Evolutionary conservation across 805 yeast genomes (phyloP).

Genomic region (Nakazawaea anatomiae): DNA sequence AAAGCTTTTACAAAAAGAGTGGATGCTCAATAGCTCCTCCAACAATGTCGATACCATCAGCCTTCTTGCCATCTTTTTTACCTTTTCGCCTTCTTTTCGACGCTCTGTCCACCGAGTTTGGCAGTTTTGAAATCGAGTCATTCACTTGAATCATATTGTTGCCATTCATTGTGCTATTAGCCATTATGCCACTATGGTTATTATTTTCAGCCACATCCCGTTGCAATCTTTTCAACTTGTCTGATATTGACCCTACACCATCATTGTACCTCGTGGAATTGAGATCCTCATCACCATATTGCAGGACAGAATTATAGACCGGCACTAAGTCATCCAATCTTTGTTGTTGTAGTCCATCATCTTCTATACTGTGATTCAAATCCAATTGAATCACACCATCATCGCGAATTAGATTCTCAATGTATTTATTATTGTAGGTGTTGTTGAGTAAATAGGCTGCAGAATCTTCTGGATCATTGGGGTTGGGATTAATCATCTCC

Average conservation of each 20-base stretch:
- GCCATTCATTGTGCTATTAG: background rate
- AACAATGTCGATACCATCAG: conserved; percentile 23
- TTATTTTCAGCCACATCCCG: background rate
- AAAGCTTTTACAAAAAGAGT: conserved; percentile 25
- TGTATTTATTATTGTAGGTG: conserved; percentile 20
- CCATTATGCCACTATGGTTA: background rate
- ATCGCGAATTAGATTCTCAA: conserved; percentile 25
- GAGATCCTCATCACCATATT: background rate
- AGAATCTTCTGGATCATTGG: conserved; percentile 1
- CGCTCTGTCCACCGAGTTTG: background rate
- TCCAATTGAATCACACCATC: conserved; percentile 23
- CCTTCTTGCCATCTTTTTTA: conserved; percentile 14
- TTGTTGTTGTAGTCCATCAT: background rate
- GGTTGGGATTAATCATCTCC: conserved; percentile 6
- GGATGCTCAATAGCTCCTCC: conserved; percentile 43
- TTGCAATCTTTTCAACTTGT: background rate
- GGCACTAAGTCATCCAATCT: conserved; percentile 23
- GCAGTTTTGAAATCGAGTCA: conserved; percentile 2
- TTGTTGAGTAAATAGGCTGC: conserved; percentile 15
- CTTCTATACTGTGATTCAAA: background rate
- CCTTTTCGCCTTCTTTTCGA: background rate
- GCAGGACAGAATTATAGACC: background rate
- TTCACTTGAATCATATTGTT: conserved; percentile 4
- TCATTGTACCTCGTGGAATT: background rate
- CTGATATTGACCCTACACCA: background rate